Evolutionary conservation across 208 protist genomes (phyloP).

Genomic region (Zelonia costaricensis): DNA sequence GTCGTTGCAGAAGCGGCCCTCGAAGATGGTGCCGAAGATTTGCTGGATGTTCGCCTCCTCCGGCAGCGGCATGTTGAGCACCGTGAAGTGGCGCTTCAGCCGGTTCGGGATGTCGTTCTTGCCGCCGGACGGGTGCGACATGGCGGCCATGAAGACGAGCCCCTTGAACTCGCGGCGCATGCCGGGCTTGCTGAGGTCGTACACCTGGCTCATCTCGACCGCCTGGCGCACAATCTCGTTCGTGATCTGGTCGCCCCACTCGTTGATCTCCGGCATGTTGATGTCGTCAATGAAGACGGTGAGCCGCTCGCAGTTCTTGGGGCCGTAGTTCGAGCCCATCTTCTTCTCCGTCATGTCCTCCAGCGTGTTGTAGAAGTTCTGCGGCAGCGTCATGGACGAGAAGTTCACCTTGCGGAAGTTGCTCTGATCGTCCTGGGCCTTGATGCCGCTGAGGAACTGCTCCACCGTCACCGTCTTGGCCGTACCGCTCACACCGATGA

Average conservation of each 20-base stretch:
- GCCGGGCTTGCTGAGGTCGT: constrained; percentile 89
- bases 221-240: constrained; percentile 96
- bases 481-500: constrained; percentile 95
- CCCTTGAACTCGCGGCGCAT: constrained; percentile 95
- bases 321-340: constrained; percentile 94
- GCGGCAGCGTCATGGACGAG: constrained; percentile 93
- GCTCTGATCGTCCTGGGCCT: constrained; percentile 69
- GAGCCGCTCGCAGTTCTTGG: constrained; percentile 90
- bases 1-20: constrained; percentile 90
- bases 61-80: constrained; percentile 97
- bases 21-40: constrained; percentile 93
- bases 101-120: constrained; percentile 98
- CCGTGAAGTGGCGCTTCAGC: constrained; percentile 96
- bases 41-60: constrained; percentile 94
- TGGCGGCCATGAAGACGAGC: constrained; percentile 96
- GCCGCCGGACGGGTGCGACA: constrained; percentile 97
- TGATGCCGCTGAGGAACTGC: constrained; percentile 90
- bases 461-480: constrained; percentile 95
- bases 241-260: constrained; percentile 96
- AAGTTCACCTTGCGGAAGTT: constrained; percentile 95
- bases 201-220: constrained; percentile 88
- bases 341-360: constrained; percentile 96
- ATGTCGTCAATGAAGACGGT: constrained; percentile 96
- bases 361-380: constrained; percentile 92
- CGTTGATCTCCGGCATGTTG: constrained; percentile 97